Conservation (phyloP, 306 rosid genomes). For the Casuarina equisetifolia region DNA sequence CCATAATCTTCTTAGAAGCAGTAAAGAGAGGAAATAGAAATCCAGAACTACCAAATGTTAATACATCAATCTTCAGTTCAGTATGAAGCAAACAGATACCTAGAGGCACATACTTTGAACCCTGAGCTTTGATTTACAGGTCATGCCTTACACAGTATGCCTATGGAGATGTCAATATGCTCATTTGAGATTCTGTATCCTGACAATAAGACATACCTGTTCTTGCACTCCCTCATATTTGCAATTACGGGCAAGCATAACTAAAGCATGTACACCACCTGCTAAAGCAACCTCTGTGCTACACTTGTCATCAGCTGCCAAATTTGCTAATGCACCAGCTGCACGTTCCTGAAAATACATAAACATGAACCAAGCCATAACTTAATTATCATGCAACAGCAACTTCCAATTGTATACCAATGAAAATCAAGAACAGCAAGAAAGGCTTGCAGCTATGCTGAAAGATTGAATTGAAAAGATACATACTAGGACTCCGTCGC, state of each 20-base stretch:
- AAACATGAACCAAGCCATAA: conserved; percentile 19
- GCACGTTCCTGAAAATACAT: conserved; percentile 83
- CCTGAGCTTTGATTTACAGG: conserved; percentile 20
- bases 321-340: conserved; percentile 99
- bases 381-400: conserved; percentile 17
- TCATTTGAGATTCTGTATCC: conserved; percentile 8
- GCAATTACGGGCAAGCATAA: conserved; percentile 98
- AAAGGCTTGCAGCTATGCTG: conserved; percentile 25
- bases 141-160: conserved; percentile 11
- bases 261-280: conserved; percentile 98
- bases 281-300: conserved; percentile 96
- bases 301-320: conserved; percentile 99
- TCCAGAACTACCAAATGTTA: background rate
- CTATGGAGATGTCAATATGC: conserved; percentile 13
- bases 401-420: conserved; percentile 18
- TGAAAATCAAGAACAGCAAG: conserved; percentile 20
- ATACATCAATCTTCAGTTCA: background rate
- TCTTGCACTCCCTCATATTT: conserved; percentile 99
- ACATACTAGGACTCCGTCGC: conserved; percentile 97
- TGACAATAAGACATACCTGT: conserved; percentile 61
- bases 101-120: background rate
- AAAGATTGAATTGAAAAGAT: conserved; percentile 19
- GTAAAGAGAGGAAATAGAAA: background rate
- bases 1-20: background rate
- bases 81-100: background rate